Percentiles rank a stretch among this genome's conserved stretches.
These are phyloP conservation scores for Guillardia theta DNA, from an alignment of 78 protist species.

Conservation along the genomic window DNA sequence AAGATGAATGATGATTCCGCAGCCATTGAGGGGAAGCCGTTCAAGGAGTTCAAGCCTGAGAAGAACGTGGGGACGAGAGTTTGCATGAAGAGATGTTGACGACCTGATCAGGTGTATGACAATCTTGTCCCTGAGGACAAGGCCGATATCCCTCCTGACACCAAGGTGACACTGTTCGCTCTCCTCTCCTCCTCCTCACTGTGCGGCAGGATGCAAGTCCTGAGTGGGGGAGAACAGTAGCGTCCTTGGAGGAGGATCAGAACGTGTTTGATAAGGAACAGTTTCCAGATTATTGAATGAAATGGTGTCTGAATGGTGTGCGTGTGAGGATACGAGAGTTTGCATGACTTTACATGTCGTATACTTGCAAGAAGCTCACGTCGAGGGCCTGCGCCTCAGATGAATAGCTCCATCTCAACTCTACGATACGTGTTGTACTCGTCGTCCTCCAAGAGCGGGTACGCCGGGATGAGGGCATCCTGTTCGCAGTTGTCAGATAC, in stretches of 20 bases:
- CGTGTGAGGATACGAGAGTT: neutral
- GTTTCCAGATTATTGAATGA: neutral
- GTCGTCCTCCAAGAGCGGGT: constrained; percentile 62
- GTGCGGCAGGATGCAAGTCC: neutral
- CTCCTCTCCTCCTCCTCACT: neutral
- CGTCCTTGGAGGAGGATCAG: neutral
- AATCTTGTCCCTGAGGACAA: neutral
- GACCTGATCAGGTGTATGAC: no score
- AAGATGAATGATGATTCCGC: no score
- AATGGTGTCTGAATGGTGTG: neutral
- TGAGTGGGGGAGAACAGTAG: neutral
- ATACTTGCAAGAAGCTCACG: neutral
- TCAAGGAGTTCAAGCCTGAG: no score
- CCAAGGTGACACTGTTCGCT: neutral
- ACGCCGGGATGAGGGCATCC: constrained; percentile 60
- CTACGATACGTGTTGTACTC: neutral
- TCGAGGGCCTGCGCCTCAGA: no score
- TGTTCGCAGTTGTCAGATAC: neutral
- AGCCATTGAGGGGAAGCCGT: no score
- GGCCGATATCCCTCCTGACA: neutral
- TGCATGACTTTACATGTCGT: neutral
- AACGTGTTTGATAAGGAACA: neutral
- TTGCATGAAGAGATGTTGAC: no score
- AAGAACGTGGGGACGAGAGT: no score
- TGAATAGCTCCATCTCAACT: neutral